Base-by-base conservation (phyloP, 2,329 filamentous ascomycete species). In the Aureobasidium lini region DNA sequence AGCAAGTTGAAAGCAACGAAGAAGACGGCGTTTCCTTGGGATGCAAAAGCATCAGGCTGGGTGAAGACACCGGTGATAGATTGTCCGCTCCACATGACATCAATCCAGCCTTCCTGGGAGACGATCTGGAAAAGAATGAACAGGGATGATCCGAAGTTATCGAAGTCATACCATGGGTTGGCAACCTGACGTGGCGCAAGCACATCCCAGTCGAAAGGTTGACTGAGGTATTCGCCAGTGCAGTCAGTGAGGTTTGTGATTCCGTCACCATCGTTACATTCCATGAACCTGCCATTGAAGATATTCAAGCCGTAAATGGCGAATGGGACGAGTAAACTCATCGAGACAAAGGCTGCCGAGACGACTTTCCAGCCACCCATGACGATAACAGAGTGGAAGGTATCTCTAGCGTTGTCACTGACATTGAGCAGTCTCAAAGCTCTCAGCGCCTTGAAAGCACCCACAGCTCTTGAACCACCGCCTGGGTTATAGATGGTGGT, bases 61-160 rank as follows among this genome's bases (percentile, higher is more conserved):
- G 80, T 78, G 61, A 86, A 89, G 34, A 79, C 77, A 2, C 89
- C 90, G 1, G 86, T 92, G 64, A 97, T 94, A 34, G 85, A 84
- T 76, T 95, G 89, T 1, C 86, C 87, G 36, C 84, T 82, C 77
- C 89, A 92, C 70, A 94, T 89, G n/a, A 96, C 90, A 71, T 96
- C 91, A 10, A 86, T 86, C 94, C 95, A 99, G 36, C 94, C 94
- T 79, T 99, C 95, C 73, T 99, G 94, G 56, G 93, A 97, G 43
- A 97, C 93, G 73, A 99, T 96, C 72, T 97, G 92, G 76, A 96
- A 99, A 61, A 99, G 88, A 62, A 95, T 95, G 76, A 97, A 97
- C 36, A 99, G 80, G 0, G 93, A 88, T 57, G 89, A 84, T n/a
- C 88, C 89, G 68, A 99, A 99, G 69, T 95, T 88, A 72, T 99